Evolutionary conservation across 305 asterid genomes (phyloP).

Genomic region (Lippia alba): DNA sequence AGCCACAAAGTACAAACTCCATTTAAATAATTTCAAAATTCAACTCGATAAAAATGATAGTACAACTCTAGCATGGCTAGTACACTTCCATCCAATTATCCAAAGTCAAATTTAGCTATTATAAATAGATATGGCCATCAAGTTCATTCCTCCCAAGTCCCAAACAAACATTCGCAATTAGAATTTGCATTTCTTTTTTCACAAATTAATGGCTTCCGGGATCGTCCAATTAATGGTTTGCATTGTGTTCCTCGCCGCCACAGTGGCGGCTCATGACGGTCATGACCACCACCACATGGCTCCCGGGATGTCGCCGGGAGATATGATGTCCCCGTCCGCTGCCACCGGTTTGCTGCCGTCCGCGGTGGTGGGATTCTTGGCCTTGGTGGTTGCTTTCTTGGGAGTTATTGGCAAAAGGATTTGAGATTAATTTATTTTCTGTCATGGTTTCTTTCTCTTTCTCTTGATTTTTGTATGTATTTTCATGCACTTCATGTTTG

Average conservation of each 20-base stretch:
- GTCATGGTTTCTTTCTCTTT: too few relatives aligned
- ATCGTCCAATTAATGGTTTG: constrained; percentile 31
- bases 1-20: background rate
- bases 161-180: constrained; percentile 10
- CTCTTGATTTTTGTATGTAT: background rate
- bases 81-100: constrained; percentile 23
- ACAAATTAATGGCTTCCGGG: constrained; percentile 44
- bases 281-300: constrained; percentile 41
- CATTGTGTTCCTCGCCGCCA: constrained; percentile 37
- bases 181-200: background rate
- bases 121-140: constrained; percentile 29
- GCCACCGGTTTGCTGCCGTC: constrained; percentile 35
- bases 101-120: constrained; percentile 12
- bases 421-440: constrained; percentile 36
- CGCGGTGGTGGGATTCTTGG: constrained; percentile 36
- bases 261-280: constrained; percentile 55
- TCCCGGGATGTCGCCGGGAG: constrained; percentile 33
- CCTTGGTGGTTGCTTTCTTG: constrained; percentile 43
- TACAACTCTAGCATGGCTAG: constrained; percentile 33
- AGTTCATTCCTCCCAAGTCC: background rate
- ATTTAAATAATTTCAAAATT: constrained; percentile 8
- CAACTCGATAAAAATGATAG: constrained; percentile 29
- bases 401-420: constrained; percentile 41
- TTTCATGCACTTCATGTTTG: background rate
- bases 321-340: constrained; percentile 18